phyloP scores from a whole-genome alignment of 805 yeast species.

The Grigorovia yakushimaensis region DNA sequence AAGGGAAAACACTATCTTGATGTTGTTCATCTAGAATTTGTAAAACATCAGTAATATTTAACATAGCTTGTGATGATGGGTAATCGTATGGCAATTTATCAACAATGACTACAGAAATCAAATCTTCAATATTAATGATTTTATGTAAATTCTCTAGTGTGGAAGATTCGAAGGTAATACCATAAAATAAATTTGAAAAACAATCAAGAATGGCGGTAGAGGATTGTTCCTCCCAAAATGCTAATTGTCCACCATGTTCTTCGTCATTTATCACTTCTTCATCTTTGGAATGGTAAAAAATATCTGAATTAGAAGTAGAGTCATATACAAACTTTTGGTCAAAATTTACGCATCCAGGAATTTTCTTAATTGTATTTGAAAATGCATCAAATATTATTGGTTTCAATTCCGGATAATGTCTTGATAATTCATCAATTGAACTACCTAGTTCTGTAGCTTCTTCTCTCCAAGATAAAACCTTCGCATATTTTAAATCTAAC shows the following conservation, averaged over 20 bases:
- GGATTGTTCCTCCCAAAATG: constrained; percentile 43
- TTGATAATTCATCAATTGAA: constrained; percentile 65
- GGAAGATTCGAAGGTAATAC: constrained; percentile 42
- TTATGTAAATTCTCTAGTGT: constrained; percentile 35
- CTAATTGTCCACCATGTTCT: constrained; percentile 33
- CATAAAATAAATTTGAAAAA: constrained; percentile 37
- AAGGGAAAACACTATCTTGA: constrained; percentile 37
- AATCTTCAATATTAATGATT: constrained; percentile 33
- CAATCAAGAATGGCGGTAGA: constrained; percentile 42
- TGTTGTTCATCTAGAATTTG: constrained; percentile 48
- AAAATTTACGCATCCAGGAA: constrained; percentile 35
- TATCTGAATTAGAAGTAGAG: constrained; percentile 25
- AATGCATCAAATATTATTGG: constrained; percentile 45
- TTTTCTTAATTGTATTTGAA: constrained; percentile 33
- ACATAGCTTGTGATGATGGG: constrained; percentile 43
- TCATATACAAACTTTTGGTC: constrained; percentile 37
- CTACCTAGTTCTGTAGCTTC: constrained; percentile 50
- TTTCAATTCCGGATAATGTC: constrained; percentile 73
- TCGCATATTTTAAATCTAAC: constrained; percentile 39
- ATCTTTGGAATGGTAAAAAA: constrained; percentile 32
- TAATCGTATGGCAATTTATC: constrained; percentile 55
- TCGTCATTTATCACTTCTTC: constrained; percentile 37
- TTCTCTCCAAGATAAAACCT: constrained; percentile 44
- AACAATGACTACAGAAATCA: constrained; percentile 41
- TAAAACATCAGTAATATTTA: constrained; percentile 44